Evolutionary conservation across 768 basidiomycete species (phyloP), one percentile per base, ranked within the genome.

Genomic region (Naganishia friedmannii): DNA sequence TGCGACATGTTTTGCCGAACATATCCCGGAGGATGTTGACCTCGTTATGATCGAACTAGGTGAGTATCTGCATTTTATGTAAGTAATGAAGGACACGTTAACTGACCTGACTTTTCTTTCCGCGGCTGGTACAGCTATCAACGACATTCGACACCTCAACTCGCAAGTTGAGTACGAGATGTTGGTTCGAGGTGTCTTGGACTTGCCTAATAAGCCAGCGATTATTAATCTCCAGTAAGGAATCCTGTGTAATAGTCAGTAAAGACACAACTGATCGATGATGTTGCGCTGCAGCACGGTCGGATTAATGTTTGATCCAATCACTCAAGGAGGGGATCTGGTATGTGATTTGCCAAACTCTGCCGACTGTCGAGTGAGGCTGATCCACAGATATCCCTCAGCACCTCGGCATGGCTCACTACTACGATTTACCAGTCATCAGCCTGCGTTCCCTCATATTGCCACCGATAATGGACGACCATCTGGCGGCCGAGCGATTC

Each of bases 21-120:
- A 79, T 68, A 74, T 81, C 15, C 74, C 74, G 0, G 73, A 77
- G 53, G 76, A 79, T 51, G 75, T 76, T 13, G 80, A 81, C 68
- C 60, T 81, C 51, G 74, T 78, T 23, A 28, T 79, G 4, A 68
- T 79, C n/a, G 80, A 81, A 55, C 69, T 81, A 6, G 66, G 76
- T 66, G n/a, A 32, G 65, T 23, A 5, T 37, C 12, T 12, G 34
- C 34, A 12, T 37, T 37, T 37, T 4, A 37, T 37, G 34, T 12
- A 37, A 37, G 34, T 12, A 37, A 37, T 4, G 34, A 37, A 37
- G 34, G 12, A 37, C 34, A 37, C n/a, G 34, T 37, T 37, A 5
- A 12, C 34, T 37, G 34, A 37, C 12, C 34, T 12, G 34, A 12
- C 12, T 37, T 4, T 37, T 37, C 6, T 37, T 37, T 37, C 12